phyloP scores from a whole-genome alignment of 352 stramenopile genomes.

The Pythium folliculosum region DNA sequence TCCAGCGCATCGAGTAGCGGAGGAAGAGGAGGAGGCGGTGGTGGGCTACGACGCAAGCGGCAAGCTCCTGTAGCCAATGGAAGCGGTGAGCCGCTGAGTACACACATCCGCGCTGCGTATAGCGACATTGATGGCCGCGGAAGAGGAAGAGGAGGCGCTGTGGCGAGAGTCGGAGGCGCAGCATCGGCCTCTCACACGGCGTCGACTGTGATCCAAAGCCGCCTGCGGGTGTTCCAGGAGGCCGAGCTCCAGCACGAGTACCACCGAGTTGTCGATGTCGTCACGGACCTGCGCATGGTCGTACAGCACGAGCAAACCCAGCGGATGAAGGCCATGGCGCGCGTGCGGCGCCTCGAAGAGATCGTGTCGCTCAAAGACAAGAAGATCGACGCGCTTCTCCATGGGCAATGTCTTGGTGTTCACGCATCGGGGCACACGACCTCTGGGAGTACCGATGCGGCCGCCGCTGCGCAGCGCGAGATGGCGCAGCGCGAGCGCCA shows the following conservation, averaged over 20 bases:
- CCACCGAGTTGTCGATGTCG: conserved; percentile 52
- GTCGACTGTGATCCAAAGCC: conserved; percentile 35
- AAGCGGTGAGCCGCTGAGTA: conserved; percentile 27
- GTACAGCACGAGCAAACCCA: conserved; percentile 55
- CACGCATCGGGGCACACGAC: conserved; percentile 12
- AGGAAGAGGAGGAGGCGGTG: neutral
- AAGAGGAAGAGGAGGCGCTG: neutral
- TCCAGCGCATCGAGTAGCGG: neutral
- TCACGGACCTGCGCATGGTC: conserved; percentile 48
- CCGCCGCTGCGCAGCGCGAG: conserved; percentile 31
- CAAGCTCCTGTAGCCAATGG: conserved; percentile 12
- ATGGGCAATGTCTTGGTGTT: conserved; percentile 33
- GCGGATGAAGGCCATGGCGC: conserved; percentile 48
- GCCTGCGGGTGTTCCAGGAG: conserved; percentile 51
- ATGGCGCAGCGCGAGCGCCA: conserved; percentile 51
- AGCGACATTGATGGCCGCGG: conserved; percentile 29
- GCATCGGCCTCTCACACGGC: conserved; percentile 24
- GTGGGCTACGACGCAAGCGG: conserved; percentile 37
- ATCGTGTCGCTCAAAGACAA: conserved; percentile 67
- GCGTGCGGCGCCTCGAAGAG: conserved; percentile 58
- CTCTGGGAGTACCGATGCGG: neutral
- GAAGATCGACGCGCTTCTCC: conserved; percentile 64
- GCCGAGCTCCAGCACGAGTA: conserved; percentile 65
- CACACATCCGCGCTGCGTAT: conserved; percentile 54
- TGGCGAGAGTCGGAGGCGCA: conserved; percentile 19